Evolutionary conservation across 805 yeast species (phyloP).

Genomic region (Saccharomycopsis olivae): DNA sequence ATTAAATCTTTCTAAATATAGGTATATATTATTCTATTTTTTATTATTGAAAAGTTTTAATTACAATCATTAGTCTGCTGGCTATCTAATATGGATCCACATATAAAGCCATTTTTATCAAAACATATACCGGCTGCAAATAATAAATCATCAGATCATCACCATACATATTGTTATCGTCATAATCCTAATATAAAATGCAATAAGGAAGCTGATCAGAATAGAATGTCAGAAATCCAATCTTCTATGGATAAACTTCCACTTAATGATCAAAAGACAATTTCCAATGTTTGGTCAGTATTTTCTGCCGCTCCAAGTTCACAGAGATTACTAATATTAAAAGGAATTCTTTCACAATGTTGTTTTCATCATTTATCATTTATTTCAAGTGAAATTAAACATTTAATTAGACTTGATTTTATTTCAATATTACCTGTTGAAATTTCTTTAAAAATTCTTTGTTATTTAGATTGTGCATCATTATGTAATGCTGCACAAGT

Average conservation of each 20-base stretch:
- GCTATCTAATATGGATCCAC: too few species aligned
- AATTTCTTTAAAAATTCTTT: constrained; percentile 70
- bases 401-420: constrained; percentile 80
- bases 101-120: constrained; percentile 26
- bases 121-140: constrained; percentile 23
- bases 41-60: too few species aligned
- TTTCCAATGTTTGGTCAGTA: constrained; percentile 74
- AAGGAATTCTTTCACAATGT: constrained; percentile 80
- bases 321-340: constrained; percentile 65
- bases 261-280: constrained; percentile 61
- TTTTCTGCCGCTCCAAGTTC: constrained; percentile 65
- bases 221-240: constrained; percentile 56
- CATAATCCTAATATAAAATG: constrained; percentile 85
- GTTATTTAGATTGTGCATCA: constrained; percentile 88
- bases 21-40: too few species aligned
- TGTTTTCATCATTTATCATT: constrained; percentile 93
- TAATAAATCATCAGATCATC: constrained; percentile 30
- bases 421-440: constrained; percentile 79
- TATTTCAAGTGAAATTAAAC: constrained; percentile 67
- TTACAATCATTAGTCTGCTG: too few species aligned
- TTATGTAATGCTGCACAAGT: constrained; percentile 92
- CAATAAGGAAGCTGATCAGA: constrained; percentile 56
- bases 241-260: constrained; percentile 46
- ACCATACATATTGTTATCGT: constrained; percentile 73
- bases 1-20: too few species aligned